Percentiles rank a stretch among this genome's conserved stretches.
phyloP scores from a whole-genome alignment of 371 early-diverging fungal genomes.

The Antonospora locustae region DNA sequence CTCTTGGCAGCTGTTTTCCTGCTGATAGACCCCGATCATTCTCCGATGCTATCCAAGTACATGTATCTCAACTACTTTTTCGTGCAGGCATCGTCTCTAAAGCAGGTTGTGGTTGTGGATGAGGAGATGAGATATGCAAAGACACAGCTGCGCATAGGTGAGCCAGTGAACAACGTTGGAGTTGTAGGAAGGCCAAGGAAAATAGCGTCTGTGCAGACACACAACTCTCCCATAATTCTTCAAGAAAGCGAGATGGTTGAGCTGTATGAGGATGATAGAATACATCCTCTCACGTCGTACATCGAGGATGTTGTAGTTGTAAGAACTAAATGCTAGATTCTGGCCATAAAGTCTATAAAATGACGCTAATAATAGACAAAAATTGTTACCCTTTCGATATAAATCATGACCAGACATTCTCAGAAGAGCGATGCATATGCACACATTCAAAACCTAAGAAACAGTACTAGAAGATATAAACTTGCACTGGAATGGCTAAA shows the following conservation, averaged over 20 bases:
- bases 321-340: too few relatives aligned
- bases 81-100: constrained; percentile 77
- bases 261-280: constrained; percentile 56
- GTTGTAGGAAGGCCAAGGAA: constrained; percentile 93
- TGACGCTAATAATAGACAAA: too few relatives aligned
- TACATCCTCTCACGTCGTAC: constrained; percentile 9
- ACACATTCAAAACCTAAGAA: too few relatives aligned
- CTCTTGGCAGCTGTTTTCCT: constrained; percentile 45
- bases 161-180: constrained; percentile 84
- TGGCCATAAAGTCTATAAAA: too few relatives aligned
- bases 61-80: constrained; percentile 82
- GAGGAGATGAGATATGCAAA: constrained; percentile 59
- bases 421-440: too few relatives aligned
- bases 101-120: constrained; percentile 81
- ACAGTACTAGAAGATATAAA: too few relatives aligned
- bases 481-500: too few relatives aligned
- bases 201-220: constrained; percentile 91
- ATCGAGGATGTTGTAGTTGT: constrained; percentile 42
- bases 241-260: constrained; percentile 87
- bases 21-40: constrained; percentile 33
- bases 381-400: too few relatives aligned
- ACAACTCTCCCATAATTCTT: constrained; percentile 83
- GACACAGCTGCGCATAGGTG: constrained; percentile 82
- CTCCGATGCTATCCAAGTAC: constrained; percentile 58
- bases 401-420: too few relatives aligned